Percentiles rank a stretch among this genome's conserved stretches.
phyloP scores from a whole-genome alignment of 1,139 yeast genomes.

The Taphrina communis region DNA sequence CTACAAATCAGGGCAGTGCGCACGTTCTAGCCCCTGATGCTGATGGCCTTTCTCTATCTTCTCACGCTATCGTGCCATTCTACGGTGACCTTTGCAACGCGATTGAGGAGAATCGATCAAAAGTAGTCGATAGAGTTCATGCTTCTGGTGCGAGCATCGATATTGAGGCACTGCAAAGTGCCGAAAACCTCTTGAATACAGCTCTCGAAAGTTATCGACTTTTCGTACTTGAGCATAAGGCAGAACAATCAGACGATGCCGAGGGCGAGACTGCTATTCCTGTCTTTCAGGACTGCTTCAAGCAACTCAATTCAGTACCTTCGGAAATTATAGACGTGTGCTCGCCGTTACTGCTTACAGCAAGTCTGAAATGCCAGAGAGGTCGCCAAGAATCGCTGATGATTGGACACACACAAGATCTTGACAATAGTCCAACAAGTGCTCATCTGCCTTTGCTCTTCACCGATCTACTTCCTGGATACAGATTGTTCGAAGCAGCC shows the following conservation, averaged over 20 bases:
- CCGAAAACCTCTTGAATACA: constrained; percentile 12
- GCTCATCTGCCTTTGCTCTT: constrained; percentile 67
- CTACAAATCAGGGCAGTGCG: constrained; percentile 50
- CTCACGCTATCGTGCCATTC: constrained; percentile 82
- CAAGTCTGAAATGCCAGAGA: constrained; percentile 57
- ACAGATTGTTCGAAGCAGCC: constrained; percentile 57
- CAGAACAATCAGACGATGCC: neutral
- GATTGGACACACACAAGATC: constrained; percentile 45
- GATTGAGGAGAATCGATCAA: constrained; percentile 12
- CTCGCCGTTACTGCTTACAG: constrained; percentile 49
- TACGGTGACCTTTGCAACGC: constrained; percentile 74
- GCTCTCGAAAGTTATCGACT: constrained; percentile 25
- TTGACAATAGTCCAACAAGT: constrained; percentile 59
- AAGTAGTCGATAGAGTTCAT: constrained; percentile 2
- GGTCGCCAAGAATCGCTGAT: constrained; percentile 56
- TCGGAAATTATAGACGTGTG: constrained; percentile 16
- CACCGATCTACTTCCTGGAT: constrained; percentile 61
- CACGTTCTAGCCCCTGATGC: constrained; percentile 91
- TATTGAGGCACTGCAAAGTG: constrained; percentile 8
- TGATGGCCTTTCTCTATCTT: constrained; percentile 72
- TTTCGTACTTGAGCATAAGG: neutral
- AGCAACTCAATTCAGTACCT: constrained; percentile 32
- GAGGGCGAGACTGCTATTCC: neutral
- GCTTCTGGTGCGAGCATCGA: constrained; percentile 5
- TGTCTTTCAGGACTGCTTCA: constrained; percentile 37